A percentile compares a stretch with the other conserved stretches of the same genome.
These are phyloP conservation scores for Russula olivacea DNA, from an alignment of 768 basidiomycete genomes.

Conservation along the genomic window DNA sequence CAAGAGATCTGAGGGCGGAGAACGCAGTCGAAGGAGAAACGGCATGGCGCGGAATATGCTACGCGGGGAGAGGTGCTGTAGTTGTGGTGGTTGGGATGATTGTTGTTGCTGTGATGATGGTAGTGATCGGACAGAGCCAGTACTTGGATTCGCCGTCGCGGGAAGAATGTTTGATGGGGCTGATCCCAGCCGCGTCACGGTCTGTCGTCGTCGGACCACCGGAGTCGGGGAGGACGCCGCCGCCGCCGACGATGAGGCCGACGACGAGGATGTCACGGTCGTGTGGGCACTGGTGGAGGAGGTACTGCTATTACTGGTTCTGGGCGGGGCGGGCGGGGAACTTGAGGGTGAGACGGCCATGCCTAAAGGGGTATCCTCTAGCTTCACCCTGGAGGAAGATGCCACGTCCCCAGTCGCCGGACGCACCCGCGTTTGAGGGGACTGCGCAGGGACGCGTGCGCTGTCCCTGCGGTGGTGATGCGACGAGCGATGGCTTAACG, in stretches of 20 bases:
- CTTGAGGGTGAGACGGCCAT: neutral
- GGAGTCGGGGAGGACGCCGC: neutral
- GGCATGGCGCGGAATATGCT: conserved; percentile 18
- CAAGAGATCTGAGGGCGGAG: conserved; percentile 4
- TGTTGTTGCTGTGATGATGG: neutral
- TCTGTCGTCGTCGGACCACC: neutral
- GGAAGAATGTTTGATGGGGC: neutral
- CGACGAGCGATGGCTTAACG: conserved; percentile 6
- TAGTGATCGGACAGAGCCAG: neutral
- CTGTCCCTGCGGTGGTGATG: conserved; percentile 9
- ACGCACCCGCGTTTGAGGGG: neutral
- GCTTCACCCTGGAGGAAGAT: conserved; percentile 17
- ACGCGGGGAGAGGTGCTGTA: conserved; percentile 15
- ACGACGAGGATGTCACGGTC: neutral
- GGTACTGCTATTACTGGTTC: no score
- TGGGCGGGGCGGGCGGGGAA: neutral
- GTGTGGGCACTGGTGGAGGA: neutral
- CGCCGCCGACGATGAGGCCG: neutral
- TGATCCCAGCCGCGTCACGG: neutral
- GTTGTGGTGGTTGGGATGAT: neutral
- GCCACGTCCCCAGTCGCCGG: neutral
- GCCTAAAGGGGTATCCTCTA: conserved; percentile 21
- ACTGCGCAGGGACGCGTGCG: neutral
- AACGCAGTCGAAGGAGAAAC: conserved; percentile 15
- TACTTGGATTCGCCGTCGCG: neutral